These are phyloP conservation scores for Neurospora sp. DNA, from an alignment of 495 filamentous ascomycete genomes.

Conservation along the genomic window DNA sequence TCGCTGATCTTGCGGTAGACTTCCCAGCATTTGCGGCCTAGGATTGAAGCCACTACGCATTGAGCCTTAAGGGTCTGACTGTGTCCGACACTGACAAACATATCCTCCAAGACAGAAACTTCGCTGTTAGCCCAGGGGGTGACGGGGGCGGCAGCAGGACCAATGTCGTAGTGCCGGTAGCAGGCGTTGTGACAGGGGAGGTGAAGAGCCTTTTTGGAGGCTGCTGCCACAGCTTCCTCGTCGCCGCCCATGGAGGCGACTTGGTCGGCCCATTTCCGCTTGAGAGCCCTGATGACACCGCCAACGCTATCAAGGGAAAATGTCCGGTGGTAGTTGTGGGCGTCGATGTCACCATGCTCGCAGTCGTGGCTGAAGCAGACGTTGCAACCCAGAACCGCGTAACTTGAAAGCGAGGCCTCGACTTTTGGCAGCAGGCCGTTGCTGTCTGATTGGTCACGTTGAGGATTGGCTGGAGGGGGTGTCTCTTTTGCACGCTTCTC, in stretches of 20 bases:
- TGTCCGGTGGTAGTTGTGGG: slow-evolving; percentile 33
- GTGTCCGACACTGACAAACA: slow-evolving; percentile 28
- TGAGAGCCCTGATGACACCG: slow-evolving; percentile 12
- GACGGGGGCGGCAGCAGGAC: slow-evolving; percentile 10
- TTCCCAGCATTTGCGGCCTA: slow-evolving; percentile 41
- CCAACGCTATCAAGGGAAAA: slow-evolving; percentile 29
- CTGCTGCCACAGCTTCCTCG: neutral
- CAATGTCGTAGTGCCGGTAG: slow-evolving; percentile 24
- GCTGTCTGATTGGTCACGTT: slow-evolving; percentile 4
- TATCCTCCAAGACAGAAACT: slow-evolving; percentile 24
- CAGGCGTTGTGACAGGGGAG: slow-evolving; percentile 33
- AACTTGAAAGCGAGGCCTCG: slow-evolving; percentile 32
- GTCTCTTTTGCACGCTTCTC: slow-evolving; percentile 36
- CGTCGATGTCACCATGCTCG: slow-evolving; percentile 39
- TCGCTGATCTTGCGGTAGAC: slow-evolving; percentile 36
- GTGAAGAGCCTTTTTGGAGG: slow-evolving; percentile 1
- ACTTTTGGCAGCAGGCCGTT: slow-evolving; percentile 18
- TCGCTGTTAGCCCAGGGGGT: slow-evolving; percentile 32
- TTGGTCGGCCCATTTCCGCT: slow-evolving; percentile 17
- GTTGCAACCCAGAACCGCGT: slow-evolving; percentile 34
- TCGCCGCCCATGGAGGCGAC: slow-evolving; percentile 10
- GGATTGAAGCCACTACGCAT: slow-evolving; percentile 31
- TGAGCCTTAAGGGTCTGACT: slow-evolving; percentile 24
- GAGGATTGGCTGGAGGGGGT: slow-evolving; percentile 11
- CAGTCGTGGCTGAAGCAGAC: slow-evolving; percentile 40